Percentiles rank a stretch among this genome's conserved stretches.
These are phyloP conservation scores for Scutellaria minor DNA, from an alignment of 257 asterid species.

Conservation along the genomic window DNA sequence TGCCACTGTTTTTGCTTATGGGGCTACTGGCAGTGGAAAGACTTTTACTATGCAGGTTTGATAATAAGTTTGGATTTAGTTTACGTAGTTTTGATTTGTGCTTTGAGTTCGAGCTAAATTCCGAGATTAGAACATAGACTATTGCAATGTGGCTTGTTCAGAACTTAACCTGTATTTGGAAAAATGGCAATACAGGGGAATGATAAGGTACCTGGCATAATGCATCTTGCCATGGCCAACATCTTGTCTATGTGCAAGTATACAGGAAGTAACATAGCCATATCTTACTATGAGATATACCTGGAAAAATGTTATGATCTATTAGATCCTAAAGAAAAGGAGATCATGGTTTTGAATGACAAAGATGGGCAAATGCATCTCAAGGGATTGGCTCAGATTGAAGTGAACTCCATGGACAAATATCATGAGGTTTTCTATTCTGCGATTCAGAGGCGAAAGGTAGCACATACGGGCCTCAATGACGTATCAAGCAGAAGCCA, in stretches of 20 bases:
- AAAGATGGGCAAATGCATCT: conserved; percentile 78
- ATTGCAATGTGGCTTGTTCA: not conserved
- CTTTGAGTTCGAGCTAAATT: not conserved
- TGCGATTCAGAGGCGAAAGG: conserved; percentile 77
- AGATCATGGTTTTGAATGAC: conserved; percentile 66
- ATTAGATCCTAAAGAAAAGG: conserved; percentile 70
- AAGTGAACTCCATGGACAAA: conserved; percentile 53
- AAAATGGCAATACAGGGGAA: conserved; percentile 67
- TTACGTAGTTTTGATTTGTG: not conserved
- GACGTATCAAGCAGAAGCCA: conserved; percentile 95
- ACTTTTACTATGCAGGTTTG: conserved; percentile 93
- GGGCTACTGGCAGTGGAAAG: conserved; percentile 98
- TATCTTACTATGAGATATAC: conserved; percentile 90
- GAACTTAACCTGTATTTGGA: conserved; percentile 13
- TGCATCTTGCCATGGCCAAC: conserved; percentile 68
- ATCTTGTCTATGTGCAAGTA: conserved; percentile 54
- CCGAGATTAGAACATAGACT: not conserved
- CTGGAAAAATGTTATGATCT: conserved; percentile 86
- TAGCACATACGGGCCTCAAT: conserved; percentile 72
- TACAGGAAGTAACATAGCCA: conserved; percentile 46
- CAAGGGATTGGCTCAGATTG: conserved; percentile 71
- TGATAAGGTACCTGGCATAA: conserved; percentile 70
- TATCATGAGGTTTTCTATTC: conserved; percentile 64
- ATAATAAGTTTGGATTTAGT: not conserved
- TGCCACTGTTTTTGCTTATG: conserved; percentile 88